Evolutionary conservation across 108 stramenopile species (phyloP).

Genomic region (Craspedostauros australis): DNA sequence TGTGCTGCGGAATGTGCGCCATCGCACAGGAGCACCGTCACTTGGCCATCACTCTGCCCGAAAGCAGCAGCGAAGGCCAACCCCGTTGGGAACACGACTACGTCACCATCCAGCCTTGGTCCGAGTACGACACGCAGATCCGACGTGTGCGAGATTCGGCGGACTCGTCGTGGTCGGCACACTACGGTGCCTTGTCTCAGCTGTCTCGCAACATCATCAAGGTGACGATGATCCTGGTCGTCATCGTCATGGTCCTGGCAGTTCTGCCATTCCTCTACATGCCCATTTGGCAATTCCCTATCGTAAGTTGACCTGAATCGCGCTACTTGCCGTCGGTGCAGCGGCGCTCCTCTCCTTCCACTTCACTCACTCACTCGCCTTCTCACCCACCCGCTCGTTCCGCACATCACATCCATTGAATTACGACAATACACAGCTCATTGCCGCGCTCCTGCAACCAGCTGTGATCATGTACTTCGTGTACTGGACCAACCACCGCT

Average conservation of each 20-base stretch:
- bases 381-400: not conserved
- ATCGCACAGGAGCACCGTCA: conserved; percentile 50
- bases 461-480: conserved; percentile 36
- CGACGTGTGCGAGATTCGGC: conserved; percentile 6
- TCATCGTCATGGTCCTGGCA: not conserved
- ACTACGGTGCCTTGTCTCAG: not conserved
- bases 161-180: no score
- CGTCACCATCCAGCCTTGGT: conserved; percentile 44
- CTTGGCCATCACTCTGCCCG: conserved; percentile 22
- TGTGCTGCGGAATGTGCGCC: conserved; percentile 48
- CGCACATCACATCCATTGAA: not conserved
- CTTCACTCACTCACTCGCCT: not conserved
- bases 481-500: conserved; percentile 51
- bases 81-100: conserved; percentile 34
- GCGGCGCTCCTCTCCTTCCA: no score
- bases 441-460: conserved; percentile 40
- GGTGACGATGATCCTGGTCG: conserved; percentile 9
- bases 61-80: no score
- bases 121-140: conserved; percentile 25
- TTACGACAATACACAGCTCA: not conserved
- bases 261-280: not conserved
- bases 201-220: conserved; percentile 19
- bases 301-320: no score
- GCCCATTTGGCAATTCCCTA: no score
- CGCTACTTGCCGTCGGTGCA: no score